A percentile compares a stretch with the other conserved stretches of the same genome.
Conservation (phyloP, 2,329 filamentous ascomycete species). For the Xylaria digitata region DNA sequence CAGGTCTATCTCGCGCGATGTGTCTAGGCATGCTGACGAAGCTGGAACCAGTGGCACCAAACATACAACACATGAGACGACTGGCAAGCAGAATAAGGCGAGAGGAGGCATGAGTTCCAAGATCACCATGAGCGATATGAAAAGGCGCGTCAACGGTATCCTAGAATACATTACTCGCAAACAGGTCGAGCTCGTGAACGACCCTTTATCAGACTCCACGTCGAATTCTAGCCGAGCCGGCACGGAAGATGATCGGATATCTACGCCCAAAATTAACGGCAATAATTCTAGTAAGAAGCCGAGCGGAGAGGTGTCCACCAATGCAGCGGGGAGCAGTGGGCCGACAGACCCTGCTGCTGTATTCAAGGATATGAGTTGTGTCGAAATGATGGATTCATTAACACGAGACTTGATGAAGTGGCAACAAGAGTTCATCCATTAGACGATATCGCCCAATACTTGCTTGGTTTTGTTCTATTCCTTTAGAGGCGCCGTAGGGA, state of each 20-base stretch:
- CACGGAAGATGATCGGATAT: conserved; percentile 53
- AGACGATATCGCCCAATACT: conserved; percentile 38
- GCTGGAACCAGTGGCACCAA: conserved; percentile 51
- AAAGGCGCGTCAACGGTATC: conserved; percentile 83
- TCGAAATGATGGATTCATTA: conserved; percentile 92
- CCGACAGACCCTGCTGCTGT: conserved; percentile 51
- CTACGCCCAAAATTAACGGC: conserved; percentile 53
- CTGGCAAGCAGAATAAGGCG: conserved; percentile 66
- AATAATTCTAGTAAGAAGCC: conserved; percentile 44
- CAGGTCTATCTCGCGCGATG: conserved; percentile 64
- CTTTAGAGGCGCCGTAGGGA: conserved; percentile 34
- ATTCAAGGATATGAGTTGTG: conserved; percentile 80
- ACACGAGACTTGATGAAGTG: conserved; percentile 84
- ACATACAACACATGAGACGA: conserved; percentile 51
- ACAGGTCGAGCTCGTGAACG: conserved; percentile 85
- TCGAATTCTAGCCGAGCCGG: conserved; percentile 56
- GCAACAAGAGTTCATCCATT: conserved; percentile 75
- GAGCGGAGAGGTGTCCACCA: conserved; percentile 32
- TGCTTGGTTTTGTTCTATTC: conserved; percentile 1
- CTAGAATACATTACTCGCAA: conserved; percentile 90
- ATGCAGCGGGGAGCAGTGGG: conserved; percentile 50
- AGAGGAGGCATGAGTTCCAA: conserved; percentile 71
- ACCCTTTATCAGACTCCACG: conserved; percentile 59
- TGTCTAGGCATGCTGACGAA: conserved; percentile 60
- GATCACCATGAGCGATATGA: conserved; percentile 89